These are phyloP conservation scores for Elsinoe arachidis DNA, from an alignment of 2,329 filamentous ascomycete species.

Conservation along the genomic window DNA sequence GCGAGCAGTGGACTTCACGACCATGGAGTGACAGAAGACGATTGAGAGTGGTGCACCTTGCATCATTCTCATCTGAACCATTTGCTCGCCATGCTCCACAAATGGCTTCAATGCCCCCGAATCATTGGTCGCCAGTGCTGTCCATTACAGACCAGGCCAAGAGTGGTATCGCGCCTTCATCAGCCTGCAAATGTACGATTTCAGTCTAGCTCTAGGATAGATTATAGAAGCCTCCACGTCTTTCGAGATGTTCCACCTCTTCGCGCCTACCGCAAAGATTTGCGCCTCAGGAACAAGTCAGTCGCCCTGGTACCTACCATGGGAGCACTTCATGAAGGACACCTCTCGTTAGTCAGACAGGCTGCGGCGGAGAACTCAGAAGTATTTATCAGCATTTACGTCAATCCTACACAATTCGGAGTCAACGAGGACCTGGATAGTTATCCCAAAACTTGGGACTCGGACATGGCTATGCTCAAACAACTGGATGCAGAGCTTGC, in stretches of 20 bases:
- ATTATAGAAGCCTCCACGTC: slow-evolving; percentile 49
- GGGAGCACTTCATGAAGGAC: slow-evolving; percentile 91
- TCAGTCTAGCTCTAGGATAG: not conserved
- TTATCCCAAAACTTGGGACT: slow-evolving; percentile 84
- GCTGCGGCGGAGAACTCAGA: slow-evolving; percentile 78
- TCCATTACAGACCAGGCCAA: not conserved
- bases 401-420: slow-evolving; percentile 96
- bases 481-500: slow-evolving; percentile 64
- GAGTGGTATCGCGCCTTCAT: not conserved
- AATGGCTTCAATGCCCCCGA: not conserved
- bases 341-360: slow-evolving; percentile 73
- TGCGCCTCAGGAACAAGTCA: slow-evolving; percentile 57
- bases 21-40: not conserved
- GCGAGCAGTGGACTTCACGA: no score
- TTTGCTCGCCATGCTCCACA: not conserved
- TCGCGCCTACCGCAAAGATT: slow-evolving; percentile 58
- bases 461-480: slow-evolving; percentile 60
- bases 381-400: slow-evolving; percentile 85
- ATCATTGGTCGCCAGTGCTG: not conserved
- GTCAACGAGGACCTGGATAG: slow-evolving; percentile 75
- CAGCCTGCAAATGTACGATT: not conserved
- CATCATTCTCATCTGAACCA: not conserved
- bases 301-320: slow-evolving; percentile 93
- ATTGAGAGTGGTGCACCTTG: not conserved
- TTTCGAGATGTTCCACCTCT: slow-evolving; percentile 68